phyloP scores from a whole-genome alignment of 345 rosid species.

The Luvunga scandens region DNA sequence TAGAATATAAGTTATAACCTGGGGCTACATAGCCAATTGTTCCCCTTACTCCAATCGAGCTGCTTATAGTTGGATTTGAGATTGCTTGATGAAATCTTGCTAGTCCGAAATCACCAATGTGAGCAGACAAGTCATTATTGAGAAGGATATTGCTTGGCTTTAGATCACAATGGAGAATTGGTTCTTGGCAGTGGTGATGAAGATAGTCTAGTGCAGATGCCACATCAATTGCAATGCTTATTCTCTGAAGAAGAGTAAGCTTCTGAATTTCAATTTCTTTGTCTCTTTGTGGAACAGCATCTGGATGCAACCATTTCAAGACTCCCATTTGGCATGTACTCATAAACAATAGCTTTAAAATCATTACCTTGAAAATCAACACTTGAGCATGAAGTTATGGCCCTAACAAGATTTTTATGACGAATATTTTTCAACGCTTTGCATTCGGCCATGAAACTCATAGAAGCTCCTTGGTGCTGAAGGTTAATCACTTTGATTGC shows the following conservation, averaged over 20 bases:
- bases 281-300: neutral
- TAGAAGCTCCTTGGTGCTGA: neutral
- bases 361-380: slow-evolving; percentile 11
- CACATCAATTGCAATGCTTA: slow-evolving; percentile 7
- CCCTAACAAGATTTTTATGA: neutral
- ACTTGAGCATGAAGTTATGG: slow-evolving; percentile 18
- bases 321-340: slow-evolving; percentile 4
- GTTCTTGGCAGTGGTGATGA: slow-evolving; percentile 7
- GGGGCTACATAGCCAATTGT: slow-evolving; percentile 26
- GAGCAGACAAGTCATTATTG: neutral
- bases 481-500: slow-evolving; percentile 22
- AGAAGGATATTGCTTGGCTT: slow-evolving; percentile 15
- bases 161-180: slow-evolving; percentile 4
- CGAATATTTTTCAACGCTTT: neutral
- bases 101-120: neutral
- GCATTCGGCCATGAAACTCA: slow-evolving; percentile 3
- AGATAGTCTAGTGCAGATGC: slow-evolving; percentile 6
- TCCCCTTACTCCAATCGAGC: slow-evolving; percentile 21
- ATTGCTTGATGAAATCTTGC: neutral
- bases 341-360: slow-evolving; percentile 9
- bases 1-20: slow-evolving; percentile 2
- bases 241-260: neutral
- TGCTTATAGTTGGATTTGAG: neutral
- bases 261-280: neutral
- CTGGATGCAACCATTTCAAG: slow-evolving; percentile 11